Evolutionary conservation across 2,329 filamentous ascomycete species (phyloP).

Genomic region (Oidium heveae): DNA sequence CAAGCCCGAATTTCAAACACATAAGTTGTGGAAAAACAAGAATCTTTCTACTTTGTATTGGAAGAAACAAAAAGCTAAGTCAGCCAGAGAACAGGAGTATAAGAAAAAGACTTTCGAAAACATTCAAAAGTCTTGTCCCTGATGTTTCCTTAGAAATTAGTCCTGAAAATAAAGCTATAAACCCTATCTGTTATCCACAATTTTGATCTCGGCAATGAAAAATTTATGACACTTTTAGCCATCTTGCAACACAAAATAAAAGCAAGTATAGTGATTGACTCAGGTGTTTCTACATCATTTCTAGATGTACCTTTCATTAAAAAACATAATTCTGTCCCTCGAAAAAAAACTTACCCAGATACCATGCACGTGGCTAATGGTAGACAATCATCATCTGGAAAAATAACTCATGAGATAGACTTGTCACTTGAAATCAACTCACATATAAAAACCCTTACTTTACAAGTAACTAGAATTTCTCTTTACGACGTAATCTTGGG

Average conservation of each 20-base stretch:
- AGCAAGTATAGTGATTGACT: background rate
- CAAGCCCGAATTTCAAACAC: no score
- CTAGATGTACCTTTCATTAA: background rate
- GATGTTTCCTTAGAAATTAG: background rate
- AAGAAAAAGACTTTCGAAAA: background rate
- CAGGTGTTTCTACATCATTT: background rate
- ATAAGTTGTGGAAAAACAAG: no score
- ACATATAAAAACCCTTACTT: background rate
- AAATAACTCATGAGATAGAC: background rate
- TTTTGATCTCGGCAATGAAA: conserved; percentile 1
- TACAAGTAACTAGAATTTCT: background rate
- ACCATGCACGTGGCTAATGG: background rate
- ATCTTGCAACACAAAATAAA: background rate
- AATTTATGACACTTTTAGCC: background rate
- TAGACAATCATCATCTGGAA: background rate
- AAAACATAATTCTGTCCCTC: background rate
- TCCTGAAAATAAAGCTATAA: background rate
- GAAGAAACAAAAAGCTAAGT: background rate
- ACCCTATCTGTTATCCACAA: background rate
- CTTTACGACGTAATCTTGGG: background rate
- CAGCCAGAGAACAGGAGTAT: no score
- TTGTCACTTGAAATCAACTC: background rate
- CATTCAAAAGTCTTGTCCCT: background rate
- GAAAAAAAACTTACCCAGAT: background rate
- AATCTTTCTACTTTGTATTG: no score